Percentiles rank a stretch among this genome's conserved stretches.
phyloP scores from a whole-genome alignment of 2,329 filamentous ascomycete species.

The Paecilomyces sp. region DNA sequence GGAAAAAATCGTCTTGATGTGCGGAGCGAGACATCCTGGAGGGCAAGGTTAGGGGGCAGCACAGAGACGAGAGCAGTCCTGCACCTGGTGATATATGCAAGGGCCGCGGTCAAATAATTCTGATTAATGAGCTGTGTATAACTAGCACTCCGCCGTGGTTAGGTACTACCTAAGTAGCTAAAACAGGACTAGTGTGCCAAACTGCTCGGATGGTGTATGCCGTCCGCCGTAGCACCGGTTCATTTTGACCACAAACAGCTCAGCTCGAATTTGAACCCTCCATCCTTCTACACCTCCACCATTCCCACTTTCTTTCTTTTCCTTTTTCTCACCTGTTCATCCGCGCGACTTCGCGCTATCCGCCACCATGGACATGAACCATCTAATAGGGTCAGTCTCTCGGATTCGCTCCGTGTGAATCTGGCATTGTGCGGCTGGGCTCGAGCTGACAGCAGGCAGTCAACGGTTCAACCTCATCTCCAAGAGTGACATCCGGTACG shows the following conservation, averaged over 20 bases:
- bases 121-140: neutral
- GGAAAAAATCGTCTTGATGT: slow-evolving; percentile 79
- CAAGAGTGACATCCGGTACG: slow-evolving; percentile 92
- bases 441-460: slow-evolving; percentile 45
- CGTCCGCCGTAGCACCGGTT: slow-evolving; percentile 10
- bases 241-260: slow-evolving; percentile 13
- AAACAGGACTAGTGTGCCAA: neutral
- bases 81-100: neutral
- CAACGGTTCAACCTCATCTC: slow-evolving; percentile 95
- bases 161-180: no score
- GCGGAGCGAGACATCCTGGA: slow-evolving; percentile 58
- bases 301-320: slow-evolving; percentile 12
- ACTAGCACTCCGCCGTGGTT: neutral
- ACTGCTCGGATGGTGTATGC: neutral
- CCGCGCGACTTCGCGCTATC: slow-evolving; percentile 26
- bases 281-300: slow-evolving; percentile 16
- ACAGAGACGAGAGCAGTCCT: neutral
- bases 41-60: neutral
- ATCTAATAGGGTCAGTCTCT: slow-evolving; percentile 40
- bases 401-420: slow-evolving; percentile 16
- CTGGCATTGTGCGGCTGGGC: slow-evolving; percentile 26
- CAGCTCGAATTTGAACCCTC: slow-evolving; percentile 11
- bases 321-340: slow-evolving; percentile 6
- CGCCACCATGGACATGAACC: slow-evolving; percentile 42
- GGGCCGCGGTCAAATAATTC: neutral